Evolutionary conservation across 2,329 filamentous ascomycete species (phyloP).

Genomic region (Penicillium paneum): DNA sequence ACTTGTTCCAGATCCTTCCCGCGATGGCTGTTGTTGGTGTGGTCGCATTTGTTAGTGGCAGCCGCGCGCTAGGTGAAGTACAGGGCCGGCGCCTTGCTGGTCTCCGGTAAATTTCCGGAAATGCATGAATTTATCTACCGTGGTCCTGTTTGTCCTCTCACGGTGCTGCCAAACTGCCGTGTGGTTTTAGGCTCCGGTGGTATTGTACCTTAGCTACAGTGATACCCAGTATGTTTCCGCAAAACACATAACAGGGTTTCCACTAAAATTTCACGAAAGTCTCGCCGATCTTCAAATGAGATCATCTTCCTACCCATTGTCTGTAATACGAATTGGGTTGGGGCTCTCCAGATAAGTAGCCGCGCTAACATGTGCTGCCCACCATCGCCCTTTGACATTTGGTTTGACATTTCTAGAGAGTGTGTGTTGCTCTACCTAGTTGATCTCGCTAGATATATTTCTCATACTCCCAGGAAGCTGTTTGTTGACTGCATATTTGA

Average conservation of each 20-base stretch:
- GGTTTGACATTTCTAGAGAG: background rate
- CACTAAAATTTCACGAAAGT: background rate
- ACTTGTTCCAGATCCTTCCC: conserved; percentile 82
- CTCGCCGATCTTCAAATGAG: background rate
- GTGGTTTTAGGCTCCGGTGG: background rate
- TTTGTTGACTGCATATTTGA: conserved; percentile 19
- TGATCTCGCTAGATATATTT: background rate
- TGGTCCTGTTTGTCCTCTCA: background rate
- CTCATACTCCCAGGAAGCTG: background rate
- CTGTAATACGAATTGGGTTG: background rate
- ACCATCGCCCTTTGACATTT: too few relatives aligned
- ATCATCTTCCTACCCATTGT: background rate
- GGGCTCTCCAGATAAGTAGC: background rate
- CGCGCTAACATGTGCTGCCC: background rate
- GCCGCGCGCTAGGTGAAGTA: conserved; percentile 86
- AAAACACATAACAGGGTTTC: background rate
- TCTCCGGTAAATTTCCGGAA: conserved; percentile 46
- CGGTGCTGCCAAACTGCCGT: background rate
- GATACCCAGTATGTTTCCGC: conserved; percentile 9
- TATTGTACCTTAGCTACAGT: conserved; percentile 19
- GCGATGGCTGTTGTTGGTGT: conserved; percentile 64
- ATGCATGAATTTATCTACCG: background rate
- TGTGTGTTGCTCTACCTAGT: background rate
- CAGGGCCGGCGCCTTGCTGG: conserved; percentile 82
- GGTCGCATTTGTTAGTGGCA: conserved; percentile 80